Base-by-base conservation (phyloP, 2,329 filamentous ascomycete genomes). In the Coniochaeta sp. region DNA sequence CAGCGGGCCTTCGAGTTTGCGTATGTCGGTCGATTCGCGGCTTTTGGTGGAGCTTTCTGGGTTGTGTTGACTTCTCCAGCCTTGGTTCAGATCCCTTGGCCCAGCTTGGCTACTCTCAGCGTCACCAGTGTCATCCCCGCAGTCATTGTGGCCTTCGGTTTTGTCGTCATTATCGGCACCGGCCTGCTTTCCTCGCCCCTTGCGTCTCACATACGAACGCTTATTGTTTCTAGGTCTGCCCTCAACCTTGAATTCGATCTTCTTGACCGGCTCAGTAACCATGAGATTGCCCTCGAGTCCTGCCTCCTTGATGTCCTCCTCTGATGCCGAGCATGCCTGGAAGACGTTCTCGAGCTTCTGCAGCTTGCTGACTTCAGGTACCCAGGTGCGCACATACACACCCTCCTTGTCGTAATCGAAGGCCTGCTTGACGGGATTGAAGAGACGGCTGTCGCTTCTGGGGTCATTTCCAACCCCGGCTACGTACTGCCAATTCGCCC, bases 401-500 rank as follows among this genome's bases (percentile, higher is more conserved):
- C 88, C 90, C 0, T 85, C 75, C 2, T 80, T 79, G 69, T 93
- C 90, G 68, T 93, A 93, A 64, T 92, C 89, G 50, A 89, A 83
- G 0, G 86, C 88, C 70, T 93, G 90, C 71, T 93, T 93, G 56
- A 93, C 85, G 0, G 89, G 89, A 67, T 93, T 93, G 78, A 93
- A 93, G 16, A 89, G 83, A n/a, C 90, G 79, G 0, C 83, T 83
- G 6, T 89, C 83, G 7, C 86, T 85, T 24, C 89, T 77, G 0
- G 89, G 90, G 65, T 93, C 89, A 64, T 92, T 93, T 8, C 90
- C 90, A 0, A 93, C 89, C 0, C 90, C 90, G 0, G 89, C 82
- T 0, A 90, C 84, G 62, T 93, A 93, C 71, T 92, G 89, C 90
- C 89, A 93, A 67, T 91, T 92, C 10, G 86, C 86, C 89, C 89